phyloP scores from a whole-genome alignment of 2,329 filamentous ascomycete genomes.

The Trichothecium sympodiale region DNA sequence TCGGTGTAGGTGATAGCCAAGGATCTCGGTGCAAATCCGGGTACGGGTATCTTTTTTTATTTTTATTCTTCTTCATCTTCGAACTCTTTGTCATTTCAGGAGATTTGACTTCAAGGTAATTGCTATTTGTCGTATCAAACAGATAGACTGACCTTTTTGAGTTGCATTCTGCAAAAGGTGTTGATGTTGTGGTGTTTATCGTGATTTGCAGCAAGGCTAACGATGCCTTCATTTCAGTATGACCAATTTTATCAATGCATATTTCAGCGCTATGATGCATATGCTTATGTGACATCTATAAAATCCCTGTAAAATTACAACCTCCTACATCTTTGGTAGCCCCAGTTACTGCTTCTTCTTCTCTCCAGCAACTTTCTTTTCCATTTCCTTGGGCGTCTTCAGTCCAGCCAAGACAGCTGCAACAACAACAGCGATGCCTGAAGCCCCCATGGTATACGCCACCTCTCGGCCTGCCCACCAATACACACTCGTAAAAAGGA shows the following conservation, averaged over 20 bases:
- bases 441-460: constrained; percentile 72
- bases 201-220: too few relatives aligned
- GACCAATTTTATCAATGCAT: too few relatives aligned
- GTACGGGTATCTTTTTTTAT: constrained; percentile 16
- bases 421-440: constrained; percentile 67
- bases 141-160: too few relatives aligned
- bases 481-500: constrained; percentile 90
- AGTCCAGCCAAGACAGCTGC: constrained; percentile 60
- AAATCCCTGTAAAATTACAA: neutral
- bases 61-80: constrained; percentile 1
- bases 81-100: too few relatives aligned
- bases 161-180: too few relatives aligned
- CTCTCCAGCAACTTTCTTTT: constrained; percentile 6
- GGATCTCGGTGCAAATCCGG: constrained; percentile 25
- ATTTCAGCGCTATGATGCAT: too few relatives aligned
- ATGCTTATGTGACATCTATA: too few relatives aligned
- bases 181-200: too few relatives aligned
- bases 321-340: too few relatives aligned
- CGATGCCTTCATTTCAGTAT: too few relatives aligned
- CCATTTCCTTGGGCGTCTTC: constrained; percentile 43
- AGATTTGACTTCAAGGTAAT: too few relatives aligned
- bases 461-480: constrained; percentile 93
- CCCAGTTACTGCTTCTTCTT: constrained; percentile 10
- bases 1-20: constrained; percentile 19
- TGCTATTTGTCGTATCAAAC: too few relatives aligned